These are phyloP conservation scores for Saccharomycopsis fibuligera DNA, from an alignment of 805 yeast genomes.

Conservation along the genomic window DNA sequence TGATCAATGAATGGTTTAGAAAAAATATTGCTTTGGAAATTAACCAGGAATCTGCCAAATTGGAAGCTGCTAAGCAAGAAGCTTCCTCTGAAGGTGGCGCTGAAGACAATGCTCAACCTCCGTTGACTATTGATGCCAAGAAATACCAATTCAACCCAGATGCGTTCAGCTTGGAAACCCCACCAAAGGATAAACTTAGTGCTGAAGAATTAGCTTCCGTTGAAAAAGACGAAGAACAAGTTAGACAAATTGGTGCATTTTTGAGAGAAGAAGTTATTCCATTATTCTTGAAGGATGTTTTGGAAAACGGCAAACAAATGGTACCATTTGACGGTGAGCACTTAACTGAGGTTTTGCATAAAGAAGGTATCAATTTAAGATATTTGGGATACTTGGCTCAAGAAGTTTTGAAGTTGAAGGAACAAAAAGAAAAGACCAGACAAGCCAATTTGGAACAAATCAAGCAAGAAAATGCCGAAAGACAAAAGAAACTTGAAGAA, in stretches of 20 bases:
- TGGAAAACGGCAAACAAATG: conserved; percentile 37
- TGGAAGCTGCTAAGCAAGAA: conserved; percentile 23
- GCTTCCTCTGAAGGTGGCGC: conserved; percentile 25
- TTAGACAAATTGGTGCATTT: conserved; percentile 62
- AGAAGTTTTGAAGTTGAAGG: conserved; percentile 25
- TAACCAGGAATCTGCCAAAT: conserved; percentile 43
- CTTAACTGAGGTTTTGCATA: conserved; percentile 62
- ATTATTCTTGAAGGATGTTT: conserved; percentile 49
- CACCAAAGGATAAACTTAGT: conserved; percentile 29
- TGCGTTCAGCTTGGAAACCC: conserved; percentile 47
- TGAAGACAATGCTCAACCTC: conserved; percentile 38
- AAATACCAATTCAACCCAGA: conserved; percentile 72
- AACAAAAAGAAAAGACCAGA: conserved; percentile 8
- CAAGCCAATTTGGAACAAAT: conserved; percentile 27
- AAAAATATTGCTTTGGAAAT: conserved; percentile 50
- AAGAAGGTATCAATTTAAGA: conserved; percentile 80
- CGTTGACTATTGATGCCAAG: conserved; percentile 46
- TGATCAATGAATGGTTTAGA: conserved; percentile 87
- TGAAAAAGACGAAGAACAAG: conserved; percentile 49
- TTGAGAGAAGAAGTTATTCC: conserved; percentile 56
- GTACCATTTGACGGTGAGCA: conserved; percentile 82
- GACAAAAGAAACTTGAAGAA: conserved; percentile 28
- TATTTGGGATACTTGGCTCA: conserved; percentile 66
- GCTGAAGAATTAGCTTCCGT: conserved; percentile 31
- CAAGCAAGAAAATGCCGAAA: conserved; percentile 28